Evolutionary conservation across 768 basidiomycete species (phyloP).

Genomic region (Russula griseocarnosa): DNA sequence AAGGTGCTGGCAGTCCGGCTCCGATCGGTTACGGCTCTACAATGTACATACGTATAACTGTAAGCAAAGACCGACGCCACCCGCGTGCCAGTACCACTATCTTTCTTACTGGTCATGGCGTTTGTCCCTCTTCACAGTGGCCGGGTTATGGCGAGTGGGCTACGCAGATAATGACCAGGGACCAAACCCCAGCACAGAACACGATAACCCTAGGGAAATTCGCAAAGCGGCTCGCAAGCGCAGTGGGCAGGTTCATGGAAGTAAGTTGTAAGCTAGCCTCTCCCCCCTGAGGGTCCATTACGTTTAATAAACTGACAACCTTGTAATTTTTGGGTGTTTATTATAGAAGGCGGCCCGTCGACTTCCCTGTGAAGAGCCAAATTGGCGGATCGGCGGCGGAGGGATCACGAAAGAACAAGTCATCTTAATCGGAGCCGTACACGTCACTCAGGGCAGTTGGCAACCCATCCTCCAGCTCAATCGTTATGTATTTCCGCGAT

Average conservation of each 20-base stretch:
- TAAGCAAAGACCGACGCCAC: background rate
- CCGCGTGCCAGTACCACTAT: too few species aligned
- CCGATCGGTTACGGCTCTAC: slow-evolving; percentile 5
- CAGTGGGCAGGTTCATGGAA: slow-evolving; percentile 14
- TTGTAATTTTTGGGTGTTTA: too few species aligned
- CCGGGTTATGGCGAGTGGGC: slow-evolving; percentile 12
- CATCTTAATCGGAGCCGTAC: slow-evolving; percentile 6
- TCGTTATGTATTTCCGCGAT: slow-evolving; percentile 6
- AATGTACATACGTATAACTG: slow-evolving; percentile 9
- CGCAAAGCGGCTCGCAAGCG: slow-evolving; percentile 5
- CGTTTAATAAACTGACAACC: too few species aligned
- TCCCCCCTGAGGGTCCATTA: background rate
- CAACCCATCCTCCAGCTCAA: slow-evolving; percentile 22
- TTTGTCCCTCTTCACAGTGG: slow-evolving; percentile 16
- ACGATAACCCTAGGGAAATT: slow-evolving; percentile 11
- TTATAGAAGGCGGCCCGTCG: background rate
- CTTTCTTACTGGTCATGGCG: background rate
- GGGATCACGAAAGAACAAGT: slow-evolving; percentile 4
- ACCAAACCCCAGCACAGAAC: slow-evolving; percentile 8
- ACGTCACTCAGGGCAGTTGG: slow-evolving; percentile 24
- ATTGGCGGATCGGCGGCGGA: slow-evolving; percentile 6
- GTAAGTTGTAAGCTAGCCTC: too few species aligned
- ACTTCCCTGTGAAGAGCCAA: background rate
- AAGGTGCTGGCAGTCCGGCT: background rate
- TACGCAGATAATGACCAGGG: slow-evolving; percentile 17